Percentiles rank a stretch among this genome's conserved stretches.
Conservation (phyloP, 1,139 yeast genomes). For the Geotrichum carabidarum region DNA sequence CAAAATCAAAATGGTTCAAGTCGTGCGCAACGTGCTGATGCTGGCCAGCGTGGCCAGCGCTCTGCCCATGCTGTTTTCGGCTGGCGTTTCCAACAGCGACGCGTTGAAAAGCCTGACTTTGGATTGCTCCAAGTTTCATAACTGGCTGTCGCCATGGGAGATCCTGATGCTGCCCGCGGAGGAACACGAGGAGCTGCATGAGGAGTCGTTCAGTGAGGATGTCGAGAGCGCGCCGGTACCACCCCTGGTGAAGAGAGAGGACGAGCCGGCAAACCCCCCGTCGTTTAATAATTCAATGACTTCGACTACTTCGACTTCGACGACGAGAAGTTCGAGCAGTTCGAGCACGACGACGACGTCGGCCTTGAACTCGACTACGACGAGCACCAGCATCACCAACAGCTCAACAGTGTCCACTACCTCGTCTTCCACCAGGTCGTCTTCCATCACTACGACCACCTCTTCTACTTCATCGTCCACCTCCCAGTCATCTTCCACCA, state of each 20-base stretch:
- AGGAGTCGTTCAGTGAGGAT: background rate
- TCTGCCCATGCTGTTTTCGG: no score
- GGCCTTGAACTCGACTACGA: background rate
- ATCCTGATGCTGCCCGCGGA: conserved; percentile 1
- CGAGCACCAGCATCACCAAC: background rate
- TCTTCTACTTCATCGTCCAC: background rate
- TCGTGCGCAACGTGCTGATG: no score
- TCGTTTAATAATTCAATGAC: conserved; percentile 1
- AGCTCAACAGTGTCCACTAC: background rate
- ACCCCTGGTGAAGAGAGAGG: background rate
- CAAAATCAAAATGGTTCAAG: no score
- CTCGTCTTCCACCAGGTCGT: background rate
- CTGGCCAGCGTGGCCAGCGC: no score
- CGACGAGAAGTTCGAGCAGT: background rate
- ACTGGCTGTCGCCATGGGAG: conserved; percentile 9
- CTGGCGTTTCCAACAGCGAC: no score
- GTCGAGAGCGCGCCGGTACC: background rate
- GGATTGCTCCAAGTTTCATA: conserved; percentile 9
- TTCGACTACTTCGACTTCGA: background rate
- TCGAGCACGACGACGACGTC: background rate
- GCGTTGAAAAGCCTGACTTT: no score
- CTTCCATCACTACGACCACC: background rate
- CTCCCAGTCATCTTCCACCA: background rate
- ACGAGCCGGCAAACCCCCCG: background rate
- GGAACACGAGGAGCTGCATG: conserved; percentile 6